Conservation (phyloP, 2,329 filamentous ascomycete genomes). For the Ceratocystis albifundus region DNA sequence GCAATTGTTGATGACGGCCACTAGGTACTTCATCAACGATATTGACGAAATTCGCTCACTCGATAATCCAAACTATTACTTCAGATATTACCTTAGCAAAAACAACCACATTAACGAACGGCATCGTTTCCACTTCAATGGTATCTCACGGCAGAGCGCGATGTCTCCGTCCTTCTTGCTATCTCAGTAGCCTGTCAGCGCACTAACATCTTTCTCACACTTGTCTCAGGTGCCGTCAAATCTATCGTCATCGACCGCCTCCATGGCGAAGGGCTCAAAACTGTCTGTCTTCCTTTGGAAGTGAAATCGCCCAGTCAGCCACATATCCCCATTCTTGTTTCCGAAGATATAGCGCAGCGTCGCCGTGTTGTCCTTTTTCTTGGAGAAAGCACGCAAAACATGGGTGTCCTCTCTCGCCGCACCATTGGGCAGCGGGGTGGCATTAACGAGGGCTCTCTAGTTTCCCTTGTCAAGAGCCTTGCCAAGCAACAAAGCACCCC, state of each 20-base stretch:
- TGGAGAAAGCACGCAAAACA: conserved; percentile 58
- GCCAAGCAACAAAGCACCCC: conserved; percentile 30
- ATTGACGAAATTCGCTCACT: conserved; percentile 64
- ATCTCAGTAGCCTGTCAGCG: background rate
- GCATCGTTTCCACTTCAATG: conserved; percentile 62
- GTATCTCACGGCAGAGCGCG: conserved; percentile 34
- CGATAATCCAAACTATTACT: conserved; percentile 54
- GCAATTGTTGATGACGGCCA: background rate
- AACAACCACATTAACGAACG: conserved; percentile 67
- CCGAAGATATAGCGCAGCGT: conserved; percentile 41
- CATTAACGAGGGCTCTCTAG: conserved; percentile 56
- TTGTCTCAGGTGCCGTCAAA: conserved; percentile 47
- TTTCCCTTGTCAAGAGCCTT: conserved; percentile 48
- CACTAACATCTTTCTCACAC: background rate
- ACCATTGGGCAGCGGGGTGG: conserved; percentile 52
- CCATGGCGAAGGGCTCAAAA: conserved; percentile 45
- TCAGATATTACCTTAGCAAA: conserved; percentile 60
- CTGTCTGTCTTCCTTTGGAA: conserved; percentile 48
- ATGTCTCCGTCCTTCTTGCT: background rate
- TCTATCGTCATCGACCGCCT: conserved; percentile 52
- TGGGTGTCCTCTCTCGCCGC: conserved; percentile 64
- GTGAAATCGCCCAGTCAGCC: conserved; percentile 37
- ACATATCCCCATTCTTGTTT: conserved; percentile 56
- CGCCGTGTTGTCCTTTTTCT: conserved; percentile 61
- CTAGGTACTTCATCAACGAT: conserved; percentile 67